Evolutionary conservation across 495 filamentous ascomycete species (phyloP), one percentile per base, ranked within the genome.

Genomic region (Podospora pseudocomata): DNA sequence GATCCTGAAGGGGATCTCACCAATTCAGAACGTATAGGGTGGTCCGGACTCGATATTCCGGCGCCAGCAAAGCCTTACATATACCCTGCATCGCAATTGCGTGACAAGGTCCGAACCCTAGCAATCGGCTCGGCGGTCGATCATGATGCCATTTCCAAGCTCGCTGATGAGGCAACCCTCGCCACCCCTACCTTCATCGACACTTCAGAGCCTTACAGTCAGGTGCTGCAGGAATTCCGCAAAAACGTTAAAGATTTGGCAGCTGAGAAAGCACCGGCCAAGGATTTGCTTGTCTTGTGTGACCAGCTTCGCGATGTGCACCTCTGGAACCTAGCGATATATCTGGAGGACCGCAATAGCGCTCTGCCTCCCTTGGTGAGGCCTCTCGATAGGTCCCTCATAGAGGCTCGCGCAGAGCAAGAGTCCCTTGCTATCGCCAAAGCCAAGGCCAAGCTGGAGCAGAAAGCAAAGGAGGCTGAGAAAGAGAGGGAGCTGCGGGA

Each of bases 281-380:
- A 85, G 68, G 83, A 86, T 2, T 76, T 90, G 9, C 80, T 89
- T 18, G 73, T 81, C 0, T 82, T 91, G 60, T 90, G 87, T 73
- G 91, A 92, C 74, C 79, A 81, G 4, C 79, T 93, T 30, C 87
- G 91, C 34, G 87, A 92, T 69, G 71, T 83, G 13, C 82, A 88
- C 60, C 85, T 93, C 60, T 90, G 88, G 76, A 80, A 88, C 60
- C 76, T 90, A 4, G 89, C 84, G 53, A 85, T 93, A 65, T 90
- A 91, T 69, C 87, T 93, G 30, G 91, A 93, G 75, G 91, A 93
- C 71, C 86, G 89, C 5, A 66, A 71, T 20, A 60, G 63, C 28
- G 81, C 64, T 79, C 79, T 56, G 85, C 88, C 0, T 87, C 90
- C 16, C 80, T 91, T 16, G 83, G 92, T 58, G 86, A 89, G 56